These are phyloP conservation scores for Trifolium fragiferum DNA, from an alignment of 306 rosid species.

Conservation along the genomic window DNA sequence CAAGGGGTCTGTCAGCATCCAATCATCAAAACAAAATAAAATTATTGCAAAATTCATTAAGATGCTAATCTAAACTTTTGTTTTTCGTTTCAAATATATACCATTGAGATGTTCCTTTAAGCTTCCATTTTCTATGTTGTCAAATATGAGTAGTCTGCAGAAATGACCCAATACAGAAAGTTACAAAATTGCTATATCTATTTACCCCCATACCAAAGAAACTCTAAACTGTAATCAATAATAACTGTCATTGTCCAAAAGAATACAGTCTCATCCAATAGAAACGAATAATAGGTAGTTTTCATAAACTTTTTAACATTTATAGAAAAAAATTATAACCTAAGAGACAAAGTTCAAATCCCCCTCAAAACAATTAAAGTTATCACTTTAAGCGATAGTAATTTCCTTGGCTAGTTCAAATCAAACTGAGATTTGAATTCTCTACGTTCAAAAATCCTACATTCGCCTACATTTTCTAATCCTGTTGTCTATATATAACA, in stretches of 20 bases:
- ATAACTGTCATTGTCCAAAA: slow-evolving; percentile 11
- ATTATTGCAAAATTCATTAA: slow-evolving; percentile 21
- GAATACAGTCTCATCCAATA: slow-evolving; percentile 1
- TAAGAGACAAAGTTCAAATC: too few species aligned
- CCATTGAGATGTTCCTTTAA: slow-evolving; percentile 91
- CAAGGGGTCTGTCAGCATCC: slow-evolving; percentile 72
- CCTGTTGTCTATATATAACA: neutral
- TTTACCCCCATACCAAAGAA: neutral
- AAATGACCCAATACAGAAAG: slow-evolving; percentile 21
- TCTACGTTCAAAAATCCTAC: too few species aligned
- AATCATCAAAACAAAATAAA: slow-evolving; percentile 38
- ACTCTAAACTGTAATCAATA: neutral
- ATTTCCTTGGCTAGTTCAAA: too few species aligned
- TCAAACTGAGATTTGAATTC: too few species aligned
- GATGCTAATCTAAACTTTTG: slow-evolving; percentile 9
- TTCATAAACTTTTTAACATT: neutral
- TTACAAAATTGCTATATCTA: slow-evolving; percentile 17
- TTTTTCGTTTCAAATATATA: slow-evolving; percentile 42
- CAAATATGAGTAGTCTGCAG: slow-evolving; percentile 80
- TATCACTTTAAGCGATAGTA: too few species aligned
- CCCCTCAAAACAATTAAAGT: too few species aligned
- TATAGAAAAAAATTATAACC: neutral
- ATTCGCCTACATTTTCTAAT: neutral
- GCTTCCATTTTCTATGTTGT: slow-evolving; percentile 83
- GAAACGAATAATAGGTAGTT: neutral